Percentiles rank a stretch among this genome's conserved stretches.
Evolutionary conservation across 805 yeast genomes (phyloP).

Genomic region (Maudiozyma turicensis): DNA sequence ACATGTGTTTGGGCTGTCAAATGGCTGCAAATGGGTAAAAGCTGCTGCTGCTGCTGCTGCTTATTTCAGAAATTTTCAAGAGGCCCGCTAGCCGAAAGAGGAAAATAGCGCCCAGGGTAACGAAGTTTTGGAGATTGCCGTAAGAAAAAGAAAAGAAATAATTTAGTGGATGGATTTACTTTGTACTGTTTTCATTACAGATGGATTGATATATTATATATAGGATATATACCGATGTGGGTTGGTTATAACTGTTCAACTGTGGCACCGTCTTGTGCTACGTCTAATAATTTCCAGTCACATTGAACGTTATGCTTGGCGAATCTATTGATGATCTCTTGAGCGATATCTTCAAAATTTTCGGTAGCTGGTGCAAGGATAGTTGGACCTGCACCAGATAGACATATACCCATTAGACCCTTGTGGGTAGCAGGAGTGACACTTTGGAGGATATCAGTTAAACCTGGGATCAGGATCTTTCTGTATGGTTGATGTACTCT

Average conservation of each 20-base stretch:
- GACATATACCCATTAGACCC: constrained; percentile 86
- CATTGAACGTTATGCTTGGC: constrained; percentile 57
- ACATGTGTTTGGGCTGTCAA: no score
- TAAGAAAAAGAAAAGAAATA: no score
- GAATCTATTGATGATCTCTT: constrained; percentile 62
- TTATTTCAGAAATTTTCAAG: no score
- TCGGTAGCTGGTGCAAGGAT: constrained; percentile 87
- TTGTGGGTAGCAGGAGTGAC: constrained; percentile 76
- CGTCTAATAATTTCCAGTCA: constrained; percentile 72
- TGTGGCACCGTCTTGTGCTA: constrained; percentile 81
- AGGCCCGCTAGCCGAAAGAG: no score
- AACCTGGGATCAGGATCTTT: constrained; percentile 82
- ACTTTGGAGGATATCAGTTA: constrained; percentile 65
- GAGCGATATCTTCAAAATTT: constrained; percentile 76
- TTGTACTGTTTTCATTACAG: no score
- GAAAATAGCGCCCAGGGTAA: no score
- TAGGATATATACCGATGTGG: no score
- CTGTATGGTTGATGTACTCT: constrained; percentile 96
- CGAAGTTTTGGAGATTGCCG: no score
- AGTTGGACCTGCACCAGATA: constrained; percentile 98
- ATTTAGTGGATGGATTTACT: no score
- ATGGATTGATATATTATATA: no score
- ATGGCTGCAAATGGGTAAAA: no score
- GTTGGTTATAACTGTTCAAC: constrained; percentile 26
- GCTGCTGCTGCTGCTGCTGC: no score